These are phyloP conservation scores for Candida insectalens DNA, from an alignment of 805 yeast genomes.

Conservation along the genomic window DNA sequence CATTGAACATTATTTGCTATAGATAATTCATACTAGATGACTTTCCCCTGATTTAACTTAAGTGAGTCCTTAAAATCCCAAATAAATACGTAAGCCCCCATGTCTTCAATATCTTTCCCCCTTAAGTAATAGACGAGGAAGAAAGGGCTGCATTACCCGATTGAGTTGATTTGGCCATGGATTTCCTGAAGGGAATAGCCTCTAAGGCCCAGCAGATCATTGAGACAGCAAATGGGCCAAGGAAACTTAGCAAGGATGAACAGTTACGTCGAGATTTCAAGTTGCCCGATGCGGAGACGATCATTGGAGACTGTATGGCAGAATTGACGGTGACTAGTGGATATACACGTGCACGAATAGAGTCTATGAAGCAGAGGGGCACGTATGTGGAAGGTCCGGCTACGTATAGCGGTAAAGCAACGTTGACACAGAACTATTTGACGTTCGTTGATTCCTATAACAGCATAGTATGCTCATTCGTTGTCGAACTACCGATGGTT, in stretches of 20 bases:
- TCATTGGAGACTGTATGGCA: conserved; percentile 58
- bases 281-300: conserved; percentile 61
- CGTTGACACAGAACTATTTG: conserved; percentile 64
- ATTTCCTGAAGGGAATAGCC: conserved; percentile 38
- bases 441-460: conserved; percentile 69
- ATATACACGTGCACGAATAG: conserved; percentile 10
- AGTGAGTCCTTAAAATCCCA: too few species aligned
- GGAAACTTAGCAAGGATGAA: conserved; percentile 57
- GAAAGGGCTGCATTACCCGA: not conserved
- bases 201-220: conserved; percentile 38
- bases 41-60: too few species aligned
- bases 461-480: conserved; percentile 54
- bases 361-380: conserved; percentile 6
- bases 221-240: conserved; percentile 27
- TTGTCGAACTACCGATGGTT: conserved; percentile 65
- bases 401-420: conserved; percentile 43
- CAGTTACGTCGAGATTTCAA: conserved; percentile 54
- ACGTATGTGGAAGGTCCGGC: conserved; percentile 18
- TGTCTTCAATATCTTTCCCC: not conserved
- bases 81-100: too few species aligned
- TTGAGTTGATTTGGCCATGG: too few species aligned
- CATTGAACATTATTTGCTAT: too few species aligned
- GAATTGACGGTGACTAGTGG: conserved; percentile 36
- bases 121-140: not conserved
- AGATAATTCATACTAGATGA: too few species aligned